Evolutionary conservation across 495 filamentous ascomycete genomes (phyloP).

Genomic region (Lindgomyces ingoldianus): DNA sequence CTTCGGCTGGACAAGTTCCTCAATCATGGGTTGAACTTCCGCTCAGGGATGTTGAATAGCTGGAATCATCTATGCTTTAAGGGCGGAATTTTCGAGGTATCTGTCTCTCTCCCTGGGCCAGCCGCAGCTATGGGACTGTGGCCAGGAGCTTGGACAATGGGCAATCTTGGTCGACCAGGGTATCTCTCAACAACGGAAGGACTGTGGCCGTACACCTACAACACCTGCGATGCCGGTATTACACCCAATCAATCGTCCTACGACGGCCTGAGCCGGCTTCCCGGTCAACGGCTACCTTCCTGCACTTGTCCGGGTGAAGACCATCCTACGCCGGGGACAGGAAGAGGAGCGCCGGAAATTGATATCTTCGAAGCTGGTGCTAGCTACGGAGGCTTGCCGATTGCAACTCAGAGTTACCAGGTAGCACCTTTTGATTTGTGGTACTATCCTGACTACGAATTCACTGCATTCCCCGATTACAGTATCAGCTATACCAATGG

Average conservation of each 20-base stretch:
- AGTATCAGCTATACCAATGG: slow-evolving; percentile 61
- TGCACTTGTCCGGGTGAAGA: slow-evolving; percentile 68
- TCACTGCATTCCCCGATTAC: slow-evolving; percentile 59
- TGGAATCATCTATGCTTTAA: slow-evolving; percentile 83
- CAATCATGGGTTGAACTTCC: slow-evolving; percentile 68
- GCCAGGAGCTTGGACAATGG: slow-evolving; percentile 83
- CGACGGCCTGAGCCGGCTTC: slow-evolving; percentile 67
- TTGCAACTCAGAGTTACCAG: slow-evolving; percentile 64
- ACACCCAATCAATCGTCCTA: slow-evolving; percentile 73
- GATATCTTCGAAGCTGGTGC: slow-evolving; percentile 74
- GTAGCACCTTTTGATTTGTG: slow-evolving; percentile 76
- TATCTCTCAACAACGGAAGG: slow-evolving; percentile 72
- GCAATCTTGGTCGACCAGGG: slow-evolving; percentile 70
- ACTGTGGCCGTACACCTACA: slow-evolving; percentile 78
- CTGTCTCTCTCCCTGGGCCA: slow-evolving; percentile 69
- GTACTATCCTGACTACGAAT: slow-evolving; percentile 67
- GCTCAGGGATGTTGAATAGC: slow-evolving; percentile 79
- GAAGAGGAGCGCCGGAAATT: slow-evolving; percentile 75
- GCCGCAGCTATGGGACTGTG: slow-evolving; percentile 72
- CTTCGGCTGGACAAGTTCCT: slow-evolving; percentile 62
- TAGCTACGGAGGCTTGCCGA: slow-evolving; percentile 54
- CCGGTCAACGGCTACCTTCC: slow-evolving; percentile 71
- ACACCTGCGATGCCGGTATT: slow-evolving; percentile 72
- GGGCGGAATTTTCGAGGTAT: slow-evolving; percentile 74
- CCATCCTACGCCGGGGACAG: slow-evolving; percentile 68